Base-by-base conservation (phyloP, 345 rosid species). In the Gossypium rotundifolium region DNA sequence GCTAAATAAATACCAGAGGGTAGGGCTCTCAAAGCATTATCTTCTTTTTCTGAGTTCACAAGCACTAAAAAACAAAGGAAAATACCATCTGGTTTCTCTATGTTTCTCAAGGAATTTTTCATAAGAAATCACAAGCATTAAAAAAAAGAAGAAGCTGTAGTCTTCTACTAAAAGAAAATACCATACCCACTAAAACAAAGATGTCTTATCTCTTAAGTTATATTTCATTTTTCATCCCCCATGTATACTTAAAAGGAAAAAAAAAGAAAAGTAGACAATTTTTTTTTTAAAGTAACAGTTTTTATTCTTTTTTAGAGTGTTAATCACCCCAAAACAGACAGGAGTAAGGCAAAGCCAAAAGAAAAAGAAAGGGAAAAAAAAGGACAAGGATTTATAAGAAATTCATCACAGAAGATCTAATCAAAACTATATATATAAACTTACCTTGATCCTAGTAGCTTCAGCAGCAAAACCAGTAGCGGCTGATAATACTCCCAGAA, bases 401-500 rank as follows among this genome's bases (percentile, higher is more conserved):
- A 51, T 63, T 63, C 70, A 64, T 38, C 9, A 42, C 0, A 45
- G 65, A 79, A 70, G 57, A 81, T 55, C 22, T 10, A 33, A 65
- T 66, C 0, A 58, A 67, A 74, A 65, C 33, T 23, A 49, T 9
- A 29, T 51, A 2, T 42, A 6, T 42, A 16, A 25, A 58, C 23
- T 64, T 29, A 94, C 98, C 96, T 91, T 93, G 67, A 94, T 86
- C 82, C 89, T 78, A n/a, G 98, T 91, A 72, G 85, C 95, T 77
- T 94, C 98, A 40, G 98, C 99, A 64, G 81, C 97, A 80, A 94
- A 92, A 76, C 97, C 98, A 75, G 98, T 84, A 73, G 85, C 85
- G 77, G 90, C 96, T 29, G 96, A 88, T 45, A 95, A 77, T 9
- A 91, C 60, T 55, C 93, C 99, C 70, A 95, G 75, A 53, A 93